A percentile compares a stretch with the other conserved stretches of the same genome.
Conservation (phyloP, 257 asterid species). For the Solanum tarijense region DNA sequence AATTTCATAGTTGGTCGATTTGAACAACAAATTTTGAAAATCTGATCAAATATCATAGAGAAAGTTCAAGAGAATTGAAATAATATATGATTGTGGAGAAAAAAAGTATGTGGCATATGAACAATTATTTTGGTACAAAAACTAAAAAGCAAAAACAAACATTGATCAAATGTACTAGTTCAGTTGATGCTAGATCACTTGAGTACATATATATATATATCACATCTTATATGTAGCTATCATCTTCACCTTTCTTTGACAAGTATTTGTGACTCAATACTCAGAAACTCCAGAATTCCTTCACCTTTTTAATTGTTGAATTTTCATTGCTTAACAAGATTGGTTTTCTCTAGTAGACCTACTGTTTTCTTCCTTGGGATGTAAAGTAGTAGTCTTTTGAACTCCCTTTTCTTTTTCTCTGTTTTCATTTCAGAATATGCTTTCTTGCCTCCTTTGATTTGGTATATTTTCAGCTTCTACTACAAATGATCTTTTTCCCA, state of each 20-base stretch:
- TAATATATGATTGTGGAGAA: neutral
- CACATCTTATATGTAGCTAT: neutral
- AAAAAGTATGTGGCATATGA: neutral
- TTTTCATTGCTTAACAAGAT: neutral
- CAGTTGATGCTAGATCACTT: neutral
- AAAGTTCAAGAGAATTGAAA: neutral
- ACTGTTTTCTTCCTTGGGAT: neutral
- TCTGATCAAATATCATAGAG: too few relatives aligned
- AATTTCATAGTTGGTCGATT: neutral
- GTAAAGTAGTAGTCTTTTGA: neutral
- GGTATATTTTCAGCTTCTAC: slow-evolving; percentile 2
- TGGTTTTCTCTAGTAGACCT: neutral
- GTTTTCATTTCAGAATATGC: neutral
- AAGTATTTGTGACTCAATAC: neutral
- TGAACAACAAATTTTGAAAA: too few relatives aligned
- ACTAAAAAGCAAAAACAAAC: neutral
- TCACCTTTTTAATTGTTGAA: neutral
- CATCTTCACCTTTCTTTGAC: neutral
- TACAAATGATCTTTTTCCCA: neutral
- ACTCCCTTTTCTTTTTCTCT: neutral
- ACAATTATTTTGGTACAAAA: neutral
- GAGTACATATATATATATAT: neutral
- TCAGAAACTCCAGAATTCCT: neutral
- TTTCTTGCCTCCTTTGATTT: slow-evolving; percentile 4
- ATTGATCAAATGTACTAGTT: neutral